Percentiles rank a stretch among this genome's conserved stretches.
Evolutionary conservation across 2,329 filamentous ascomycete genomes (phyloP).

Genomic region (Pestalotiopsis sp.): DNA sequence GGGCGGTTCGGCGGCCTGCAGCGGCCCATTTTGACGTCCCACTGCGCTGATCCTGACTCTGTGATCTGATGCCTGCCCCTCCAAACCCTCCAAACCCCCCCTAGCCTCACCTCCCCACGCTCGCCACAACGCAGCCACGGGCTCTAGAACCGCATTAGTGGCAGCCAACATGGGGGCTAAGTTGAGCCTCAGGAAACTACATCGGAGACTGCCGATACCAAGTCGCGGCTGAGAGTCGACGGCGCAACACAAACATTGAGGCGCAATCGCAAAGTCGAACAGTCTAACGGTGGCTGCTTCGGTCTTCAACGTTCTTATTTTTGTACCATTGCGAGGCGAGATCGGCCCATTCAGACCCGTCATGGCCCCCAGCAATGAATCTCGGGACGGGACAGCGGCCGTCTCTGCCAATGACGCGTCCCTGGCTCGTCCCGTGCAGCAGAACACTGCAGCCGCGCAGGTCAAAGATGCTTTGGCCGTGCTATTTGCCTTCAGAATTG

Average conservation of each 20-base stretch:
- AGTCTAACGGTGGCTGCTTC: not conserved
- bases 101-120: not conserved
- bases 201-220: not conserved
- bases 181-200: conserved; percentile 6
- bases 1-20: not conserved
- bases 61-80: not conserved
- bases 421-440: conserved; percentile 15
- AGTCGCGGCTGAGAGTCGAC: not conserved
- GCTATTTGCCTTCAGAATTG: conserved; percentile 69
- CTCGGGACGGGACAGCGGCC: not conserved
- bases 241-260: not conserved
- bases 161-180: not conserved
- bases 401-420: not conserved
- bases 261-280: not conserved
- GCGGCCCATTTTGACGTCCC: not conserved
- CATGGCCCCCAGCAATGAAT: not conserved
- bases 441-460: conserved; percentile 30
- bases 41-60: not conserved
- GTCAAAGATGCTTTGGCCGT: conserved; percentile 35
- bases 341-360: not conserved
- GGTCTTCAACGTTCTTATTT: not conserved
- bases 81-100: not conserved
- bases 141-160: not conserved
- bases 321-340: not conserved
- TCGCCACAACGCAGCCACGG: not conserved